Percentiles rank a stretch among this genome's conserved stretches.
Evolutionary conservation across 257 asterid genomes (phyloP).

Genomic region (Solanum bulbocastanum): DNA sequence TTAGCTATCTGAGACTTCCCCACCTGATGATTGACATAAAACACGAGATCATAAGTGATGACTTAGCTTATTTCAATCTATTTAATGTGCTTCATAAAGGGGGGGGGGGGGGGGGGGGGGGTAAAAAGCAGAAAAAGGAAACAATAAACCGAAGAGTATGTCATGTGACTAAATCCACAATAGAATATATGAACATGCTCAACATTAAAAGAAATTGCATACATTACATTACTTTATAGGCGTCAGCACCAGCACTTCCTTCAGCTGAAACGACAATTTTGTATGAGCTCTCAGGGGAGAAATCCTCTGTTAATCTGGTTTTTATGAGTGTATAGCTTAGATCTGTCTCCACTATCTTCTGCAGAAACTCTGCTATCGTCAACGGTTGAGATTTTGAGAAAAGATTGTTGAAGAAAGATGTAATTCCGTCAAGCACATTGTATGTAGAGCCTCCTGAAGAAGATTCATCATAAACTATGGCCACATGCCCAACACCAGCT

Average conservation of each 20-base stretch:
- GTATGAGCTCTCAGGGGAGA: conserved; percentile 68
- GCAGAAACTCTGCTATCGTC: conserved; percentile 57
- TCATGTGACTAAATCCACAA: background rate
- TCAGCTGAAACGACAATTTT: conserved; percentile 62
- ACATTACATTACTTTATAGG: conserved; percentile 99
- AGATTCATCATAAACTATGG: conserved; percentile 60
- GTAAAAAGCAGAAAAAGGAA: background rate
- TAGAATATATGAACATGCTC: background rate
- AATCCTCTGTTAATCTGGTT: conserved; percentile 67
- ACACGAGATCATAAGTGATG: background rate
- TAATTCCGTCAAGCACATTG: conserved; percentile 72
- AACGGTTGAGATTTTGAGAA: conserved; percentile 58
- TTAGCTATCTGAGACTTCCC: conserved; percentile 71
- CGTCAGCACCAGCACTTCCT: conserved; percentile 52
- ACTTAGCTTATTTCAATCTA: background rate
- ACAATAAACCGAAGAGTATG: background rate
- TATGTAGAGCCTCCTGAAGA: conserved; percentile 30
- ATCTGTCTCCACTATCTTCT: conserved; percentile 56
- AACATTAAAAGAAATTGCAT: conserved; percentile 36
- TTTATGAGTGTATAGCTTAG: conserved; percentile 73
- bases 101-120: background rate
- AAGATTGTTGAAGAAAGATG: conserved; percentile 72
- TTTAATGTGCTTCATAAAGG: background rate
- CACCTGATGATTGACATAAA: conserved; percentile 33
- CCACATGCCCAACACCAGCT: conserved; percentile 86